Base-by-base conservation (phyloP, 148 eudicot genomes). In the Camellia sinensis region DNA sequence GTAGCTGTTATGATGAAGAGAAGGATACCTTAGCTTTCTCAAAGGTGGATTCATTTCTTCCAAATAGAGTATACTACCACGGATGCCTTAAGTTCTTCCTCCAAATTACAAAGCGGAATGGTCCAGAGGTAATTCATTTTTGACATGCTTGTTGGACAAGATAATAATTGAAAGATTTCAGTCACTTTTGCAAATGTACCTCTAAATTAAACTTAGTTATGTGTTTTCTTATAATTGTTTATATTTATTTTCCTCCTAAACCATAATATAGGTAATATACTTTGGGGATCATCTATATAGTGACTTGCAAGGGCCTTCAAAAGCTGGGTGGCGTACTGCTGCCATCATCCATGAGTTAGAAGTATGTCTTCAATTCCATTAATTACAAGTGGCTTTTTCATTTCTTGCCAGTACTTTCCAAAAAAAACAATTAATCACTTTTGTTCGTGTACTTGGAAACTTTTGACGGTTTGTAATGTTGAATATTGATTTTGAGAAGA, bases 271-370 rank as follows among this genome's bases (percentile, higher is more conserved):
- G 99, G 98, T 97, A 77, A 97, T 97, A 81, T 97, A 97, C 87
- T 97, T 94, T 85, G 99, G 99, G 67, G 99, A 97, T 89, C 99
- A 94, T 83, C 87, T 97, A 62, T 94, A 94, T 79, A 97, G 99
- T 77, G 99, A 97, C 82, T 87, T 97, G 6, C 90, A 98, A 85
- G 99, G 99, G 71, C 99, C 99, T 85, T 84, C 98, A 71, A 94
- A 91, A 84, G 93, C 97, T 10, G 99, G 99, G 22, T 97, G 99
- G 99, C 94, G 93, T 82, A 97, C 99, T 71, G 99, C 99, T 87
- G 99, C 98, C 74, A 92, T 97, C 80, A 88, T 97, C 78, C 78
- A 92, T 75, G 99, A 97, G 85, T 82, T 97, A 83, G 98, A 94
- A 87, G 99, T 94, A 87, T 71, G 88, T 53, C 19, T 56, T 56